These are phyloP conservation scores for Fusarium concolor DNA, from an alignment of 2,329 filamentous ascomycete genomes.

Conservation along the genomic window DNA sequence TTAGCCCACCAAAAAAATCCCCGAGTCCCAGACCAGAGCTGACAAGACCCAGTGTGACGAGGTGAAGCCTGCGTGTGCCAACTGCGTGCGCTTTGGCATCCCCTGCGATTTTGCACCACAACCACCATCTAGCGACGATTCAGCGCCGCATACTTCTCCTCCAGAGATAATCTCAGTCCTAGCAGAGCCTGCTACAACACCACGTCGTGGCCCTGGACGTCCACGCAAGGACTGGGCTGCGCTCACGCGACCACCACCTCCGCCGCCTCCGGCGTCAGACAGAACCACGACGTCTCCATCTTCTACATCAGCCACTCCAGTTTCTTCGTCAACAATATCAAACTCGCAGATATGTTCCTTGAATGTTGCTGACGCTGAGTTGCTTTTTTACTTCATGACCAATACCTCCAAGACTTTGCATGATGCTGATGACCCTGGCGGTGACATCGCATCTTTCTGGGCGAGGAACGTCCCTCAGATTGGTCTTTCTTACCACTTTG, in stretches of 20 bases:
- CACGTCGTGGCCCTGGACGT: slow-evolving; percentile 47
- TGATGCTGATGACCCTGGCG: slow-evolving; percentile 26
- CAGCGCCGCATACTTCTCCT: slow-evolving; percentile 29
- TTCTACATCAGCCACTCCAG: slow-evolving; percentile 38
- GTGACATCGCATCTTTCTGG: slow-evolving; percentile 46
- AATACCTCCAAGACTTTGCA: slow-evolving; percentile 43
- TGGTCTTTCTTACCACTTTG: slow-evolving; percentile 46
- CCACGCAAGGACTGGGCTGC: slow-evolving; percentile 49
- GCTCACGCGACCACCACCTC: slow-evolving; percentile 37
- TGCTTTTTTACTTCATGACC: slow-evolving; percentile 47
- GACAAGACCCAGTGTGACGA: slow-evolving; percentile 47
- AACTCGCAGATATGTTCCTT: slow-evolving; percentile 40
- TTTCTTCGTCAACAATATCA: slow-evolving; percentile 39
- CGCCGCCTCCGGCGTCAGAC: slow-evolving; percentile 31
- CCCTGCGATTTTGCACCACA: slow-evolving; percentile 46
- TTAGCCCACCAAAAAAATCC: slow-evolving; percentile 10
- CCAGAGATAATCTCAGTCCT: slow-evolving; percentile 27
- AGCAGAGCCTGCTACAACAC: slow-evolving; percentile 31
- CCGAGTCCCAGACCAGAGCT: slow-evolving; percentile 18
- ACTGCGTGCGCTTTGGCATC: slow-evolving; percentile 49
- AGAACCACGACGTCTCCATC: slow-evolving; percentile 41
- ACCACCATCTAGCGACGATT: slow-evolving; percentile 34
- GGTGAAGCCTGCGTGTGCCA: slow-evolving; percentile 48
- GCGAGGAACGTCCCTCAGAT: slow-evolving; percentile 46
- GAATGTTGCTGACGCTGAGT: slow-evolving; percentile 47